Evolutionary conservation across 2,329 filamentous ascomycete species (phyloP).

Genomic region (Apiospora hydei): DNA sequence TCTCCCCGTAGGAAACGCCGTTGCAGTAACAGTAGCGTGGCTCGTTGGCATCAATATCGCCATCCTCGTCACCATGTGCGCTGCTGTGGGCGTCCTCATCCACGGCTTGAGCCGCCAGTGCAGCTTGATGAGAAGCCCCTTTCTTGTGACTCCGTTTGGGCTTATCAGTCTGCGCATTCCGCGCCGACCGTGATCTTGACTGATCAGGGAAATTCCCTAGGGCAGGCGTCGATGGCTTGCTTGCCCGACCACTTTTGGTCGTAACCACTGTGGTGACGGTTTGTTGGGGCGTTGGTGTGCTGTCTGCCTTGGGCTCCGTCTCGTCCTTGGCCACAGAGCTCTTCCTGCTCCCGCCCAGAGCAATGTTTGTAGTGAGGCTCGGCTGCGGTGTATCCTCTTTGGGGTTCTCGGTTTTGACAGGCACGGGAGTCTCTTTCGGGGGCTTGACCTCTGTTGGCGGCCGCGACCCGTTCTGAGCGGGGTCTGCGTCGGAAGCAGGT

Average conservation of each 20-base stretch:
- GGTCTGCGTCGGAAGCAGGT: conserved; percentile 45
- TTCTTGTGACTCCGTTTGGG: conserved; percentile 67
- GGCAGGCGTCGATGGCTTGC: conserved; percentile 71
- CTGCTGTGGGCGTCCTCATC: conserved; percentile 54
- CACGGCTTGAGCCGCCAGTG: conserved; percentile 50
- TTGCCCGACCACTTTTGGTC: conserved; percentile 71
- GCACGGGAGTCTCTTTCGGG: conserved; percentile 54
- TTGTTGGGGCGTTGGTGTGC: conserved; percentile 42
- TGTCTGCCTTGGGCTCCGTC: conserved; percentile 51
- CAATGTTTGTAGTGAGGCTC: conserved; percentile 36
- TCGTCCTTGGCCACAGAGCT: conserved; percentile 56
- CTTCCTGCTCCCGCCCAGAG: conserved; percentile 45
- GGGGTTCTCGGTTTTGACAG: conserved; percentile 46
- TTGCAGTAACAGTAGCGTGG: conserved; percentile 83
- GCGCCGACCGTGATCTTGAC: conserved; percentile 60
- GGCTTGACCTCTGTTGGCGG: conserved; percentile 56
- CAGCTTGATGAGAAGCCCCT: conserved; percentile 50
- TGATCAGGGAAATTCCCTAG: conserved; percentile 66
- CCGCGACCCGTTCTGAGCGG: conserved; percentile 41
- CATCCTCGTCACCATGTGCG: conserved; percentile 58
- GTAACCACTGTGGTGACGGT: conserved; percentile 52
- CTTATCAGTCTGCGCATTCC: conserved; percentile 49
- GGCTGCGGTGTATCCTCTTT: conserved; percentile 43
- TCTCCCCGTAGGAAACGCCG: conserved; percentile 81
- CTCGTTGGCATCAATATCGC: conserved; percentile 73